phyloP scores from a whole-genome alignment of 1,139 yeast species.

The Hyphopichia buzzinii region DNA sequence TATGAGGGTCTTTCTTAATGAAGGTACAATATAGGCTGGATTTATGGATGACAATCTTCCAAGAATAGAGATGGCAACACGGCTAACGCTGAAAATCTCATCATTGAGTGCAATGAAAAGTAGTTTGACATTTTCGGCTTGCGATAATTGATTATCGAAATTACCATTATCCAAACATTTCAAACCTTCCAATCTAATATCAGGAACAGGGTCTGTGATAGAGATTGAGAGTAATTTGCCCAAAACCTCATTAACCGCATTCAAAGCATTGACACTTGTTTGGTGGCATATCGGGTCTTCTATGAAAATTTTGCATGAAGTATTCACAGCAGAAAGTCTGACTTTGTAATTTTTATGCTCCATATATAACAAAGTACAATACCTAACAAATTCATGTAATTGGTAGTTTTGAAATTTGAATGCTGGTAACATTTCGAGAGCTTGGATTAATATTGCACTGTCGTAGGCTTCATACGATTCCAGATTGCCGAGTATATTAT shows the following conservation, averaged over 20 bases:
- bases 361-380: constrained; percentile 75
- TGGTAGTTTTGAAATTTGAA: constrained; percentile 77
- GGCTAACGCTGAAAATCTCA: constrained; percentile 79
- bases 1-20: constrained; percentile 79
- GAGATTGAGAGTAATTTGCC: constrained; percentile 79
- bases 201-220: constrained; percentile 86
- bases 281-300: constrained; percentile 84
- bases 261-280: constrained; percentile 78
- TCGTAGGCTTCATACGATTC: constrained; percentile 47
- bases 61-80: constrained; percentile 73
- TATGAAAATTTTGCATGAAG: constrained; percentile 76
- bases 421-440: constrained; percentile 67
- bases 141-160: constrained; percentile 90
- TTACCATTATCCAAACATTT: constrained; percentile 57
- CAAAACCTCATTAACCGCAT: constrained; percentile 81
- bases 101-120: constrained; percentile 90
- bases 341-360: constrained; percentile 80
- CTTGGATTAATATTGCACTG: constrained; percentile 57
- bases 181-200: constrained; percentile 77
- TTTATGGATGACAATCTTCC: constrained; percentile 84
- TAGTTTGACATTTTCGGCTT: constrained; percentile 84
- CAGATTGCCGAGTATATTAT: constrained; percentile 34
- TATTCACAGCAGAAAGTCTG: constrained; percentile 79
- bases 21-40: constrained; percentile 95
- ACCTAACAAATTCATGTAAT: constrained; percentile 81